These are phyloP conservation scores for Aspergillus sp. DNA, from an alignment of 2,329 filamentous ascomycete species.

Conservation along the genomic window DNA sequence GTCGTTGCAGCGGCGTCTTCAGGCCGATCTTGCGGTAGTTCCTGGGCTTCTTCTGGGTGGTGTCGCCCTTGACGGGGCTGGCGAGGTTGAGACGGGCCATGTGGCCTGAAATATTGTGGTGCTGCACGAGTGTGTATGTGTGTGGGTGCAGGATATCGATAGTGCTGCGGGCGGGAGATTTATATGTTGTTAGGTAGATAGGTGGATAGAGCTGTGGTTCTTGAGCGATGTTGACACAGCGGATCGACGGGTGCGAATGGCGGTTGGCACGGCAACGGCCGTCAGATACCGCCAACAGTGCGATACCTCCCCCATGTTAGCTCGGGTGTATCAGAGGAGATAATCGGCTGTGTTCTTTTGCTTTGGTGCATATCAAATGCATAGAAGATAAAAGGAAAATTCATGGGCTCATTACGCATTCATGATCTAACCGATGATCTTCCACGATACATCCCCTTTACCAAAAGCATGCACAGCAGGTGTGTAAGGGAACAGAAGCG, in stretches of 20 bases:
- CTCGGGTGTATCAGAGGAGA: background rate
- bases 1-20: background rate
- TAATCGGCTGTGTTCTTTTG: no score
- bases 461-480: no score
- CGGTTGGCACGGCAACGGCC: background rate
- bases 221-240: background rate
- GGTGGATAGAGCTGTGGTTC: background rate
- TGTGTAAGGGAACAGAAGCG: no score
- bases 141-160: background rate
- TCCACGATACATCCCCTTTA: no score
- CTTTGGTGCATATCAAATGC: no score
- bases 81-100: background rate
- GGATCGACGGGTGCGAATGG: background rate
- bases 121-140: background rate
- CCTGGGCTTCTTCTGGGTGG: background rate
- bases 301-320: no score
- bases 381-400: no score
- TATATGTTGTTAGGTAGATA: background rate
- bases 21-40: background rate
- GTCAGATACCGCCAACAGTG: no score
- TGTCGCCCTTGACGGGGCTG: background rate
- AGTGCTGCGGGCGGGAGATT: background rate
- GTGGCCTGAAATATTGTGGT: background rate
- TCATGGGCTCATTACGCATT: no score
- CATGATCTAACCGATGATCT: no score